These are phyloP conservation scores for Lentinula edodes DNA, from an alignment of 768 basidiomycete species.

Conservation along the genomic window DNA sequence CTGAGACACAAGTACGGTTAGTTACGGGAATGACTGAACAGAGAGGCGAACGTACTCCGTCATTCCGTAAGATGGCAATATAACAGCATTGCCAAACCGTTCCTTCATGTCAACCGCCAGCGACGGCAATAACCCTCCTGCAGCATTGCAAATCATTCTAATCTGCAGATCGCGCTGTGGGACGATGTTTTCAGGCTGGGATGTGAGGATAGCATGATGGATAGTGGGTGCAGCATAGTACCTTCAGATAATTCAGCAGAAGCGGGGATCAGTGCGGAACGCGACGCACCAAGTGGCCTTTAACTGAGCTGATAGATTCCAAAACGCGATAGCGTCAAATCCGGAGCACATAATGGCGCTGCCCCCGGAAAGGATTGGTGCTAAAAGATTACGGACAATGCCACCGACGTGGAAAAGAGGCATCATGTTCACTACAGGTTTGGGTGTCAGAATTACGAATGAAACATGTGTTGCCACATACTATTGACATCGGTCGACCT, in stretches of 20 bases:
- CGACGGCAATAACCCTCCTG: slow-evolving; percentile 48
- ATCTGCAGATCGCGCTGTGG: slow-evolving; percentile 30
- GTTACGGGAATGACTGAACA: not conserved
- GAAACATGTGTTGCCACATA: slow-evolving; percentile 16
- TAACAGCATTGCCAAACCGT: slow-evolving; percentile 40
- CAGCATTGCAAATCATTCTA: slow-evolving; percentile 45
- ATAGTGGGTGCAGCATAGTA: slow-evolving; percentile 47
- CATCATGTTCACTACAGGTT: slow-evolving; percentile 41
- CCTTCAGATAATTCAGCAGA: slow-evolving; percentile 21
- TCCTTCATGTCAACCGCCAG: slow-evolving; percentile 42
- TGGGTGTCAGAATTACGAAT: not conserved
- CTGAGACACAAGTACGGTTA: slow-evolving; percentile 17
- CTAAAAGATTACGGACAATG: slow-evolving; percentile 51
- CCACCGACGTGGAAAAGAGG: slow-evolving; percentile 59
- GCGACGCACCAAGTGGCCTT: slow-evolving; percentile 44
- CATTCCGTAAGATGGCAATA: slow-evolving; percentile 61
- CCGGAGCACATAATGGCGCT: slow-evolving; percentile 50
- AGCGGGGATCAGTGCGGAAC: not conserved
- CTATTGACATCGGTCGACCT: slow-evolving; percentile 37
- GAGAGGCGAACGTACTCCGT: slow-evolving; percentile 29
- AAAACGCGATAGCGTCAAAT: slow-evolving; percentile 49
- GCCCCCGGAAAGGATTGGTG: slow-evolving; percentile 52
- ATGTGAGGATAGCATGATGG: slow-evolving; percentile 42
- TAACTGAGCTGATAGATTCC: slow-evolving; percentile 32
- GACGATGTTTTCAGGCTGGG: slow-evolving; percentile 25